These are phyloP conservation scores for Phytophthora aleatoria DNA, from an alignment of 352 stramenopile species.

Conservation along the genomic window DNA sequence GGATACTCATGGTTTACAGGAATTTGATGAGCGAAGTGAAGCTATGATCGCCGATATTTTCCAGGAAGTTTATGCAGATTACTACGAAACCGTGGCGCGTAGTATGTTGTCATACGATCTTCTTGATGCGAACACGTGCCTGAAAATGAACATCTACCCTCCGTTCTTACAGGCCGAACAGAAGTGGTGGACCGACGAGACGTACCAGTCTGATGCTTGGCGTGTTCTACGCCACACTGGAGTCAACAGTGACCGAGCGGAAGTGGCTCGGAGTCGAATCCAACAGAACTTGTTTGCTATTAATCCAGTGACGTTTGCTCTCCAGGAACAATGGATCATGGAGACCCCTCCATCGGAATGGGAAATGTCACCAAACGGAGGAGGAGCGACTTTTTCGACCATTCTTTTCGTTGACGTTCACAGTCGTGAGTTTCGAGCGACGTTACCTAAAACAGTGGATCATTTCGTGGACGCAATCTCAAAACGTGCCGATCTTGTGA, in stretches of 20 bases:
- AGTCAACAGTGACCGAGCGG: constrained; percentile 55
- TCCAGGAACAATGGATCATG: constrained; percentile 89
- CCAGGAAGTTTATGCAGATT: constrained; percentile 78
- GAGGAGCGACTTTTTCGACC: constrained; percentile 52
- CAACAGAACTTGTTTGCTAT: constrained; percentile 68
- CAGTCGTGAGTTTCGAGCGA: constrained; percentile 60
- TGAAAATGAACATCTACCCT: constrained; percentile 84
- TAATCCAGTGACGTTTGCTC: constrained; percentile 83
- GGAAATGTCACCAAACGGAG: constrained; percentile 55
- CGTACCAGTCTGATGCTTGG: constrained; percentile 79
- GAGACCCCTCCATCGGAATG: constrained; percentile 74
- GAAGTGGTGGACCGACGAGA: constrained; percentile 87
- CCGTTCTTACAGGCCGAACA: constrained; percentile 79
- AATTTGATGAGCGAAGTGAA: constrained; percentile 72
- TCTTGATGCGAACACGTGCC: constrained; percentile 66
- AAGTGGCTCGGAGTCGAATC: constrained; percentile 43
- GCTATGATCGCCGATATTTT: constrained; percentile 73
- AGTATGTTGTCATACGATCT: constrained; percentile 91
- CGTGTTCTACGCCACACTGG: constrained; percentile 81
- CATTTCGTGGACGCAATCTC: constrained; percentile 89
- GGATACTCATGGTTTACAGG: constrained; percentile 44
- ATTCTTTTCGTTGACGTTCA: constrained; percentile 88
- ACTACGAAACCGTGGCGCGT: constrained; percentile 76
- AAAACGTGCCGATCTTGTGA: constrained; percentile 77
- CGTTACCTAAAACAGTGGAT: constrained; percentile 79